Base-by-base conservation (phyloP, 257 asterid genomes). In the Plantago elongata region DNA sequence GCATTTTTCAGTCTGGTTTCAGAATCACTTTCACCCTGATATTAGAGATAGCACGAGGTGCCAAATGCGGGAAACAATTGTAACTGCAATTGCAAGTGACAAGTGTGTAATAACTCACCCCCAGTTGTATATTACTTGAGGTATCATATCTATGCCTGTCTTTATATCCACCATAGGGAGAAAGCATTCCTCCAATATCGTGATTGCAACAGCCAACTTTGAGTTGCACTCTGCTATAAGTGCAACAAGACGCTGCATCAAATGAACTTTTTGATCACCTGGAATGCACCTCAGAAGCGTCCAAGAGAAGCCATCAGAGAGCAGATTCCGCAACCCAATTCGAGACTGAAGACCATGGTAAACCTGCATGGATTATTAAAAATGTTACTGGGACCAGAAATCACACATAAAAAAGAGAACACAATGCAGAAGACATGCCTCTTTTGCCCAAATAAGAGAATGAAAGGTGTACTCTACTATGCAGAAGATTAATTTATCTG, bases 151-250 rank as follows among this genome's bases (percentile, higher is more conserved):
- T 60, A 93, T 81, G 72, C 96, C 99, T 45, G 99, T 89, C 74
- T 92, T 89, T 49, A 76, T 76, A 70, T 93, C 99, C 72, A 93
- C 90, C 99, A 93, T 93, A 5, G 97, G 96, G 51, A 87, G 92
- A 78, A 93, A 93, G 77, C 99, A 89, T 64, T 93, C 99, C 81
- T 93, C 96, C 91, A 93, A 79, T 38, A 93, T 85, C 8, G 97
- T 89, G 79, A 89, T 87, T 29, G 97, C 95, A 79, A 89, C 97
- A 63, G 99, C 96, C 73, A 93, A 72, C 72, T 89, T 93, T 30
- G 99, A 85, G 77, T 93, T 87, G 89, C 97, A 87, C 72, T 93
- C 99, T 63, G 95, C 97, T 79, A 62, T 82, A 67, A 89, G 70
- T 47, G 96, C 90, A 63, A 84, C 82, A 63, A 72, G 69, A 22